Evolutionary conservation across 305 asterid species (phyloP).

Genomic region (Fraxinus nigra): DNA sequence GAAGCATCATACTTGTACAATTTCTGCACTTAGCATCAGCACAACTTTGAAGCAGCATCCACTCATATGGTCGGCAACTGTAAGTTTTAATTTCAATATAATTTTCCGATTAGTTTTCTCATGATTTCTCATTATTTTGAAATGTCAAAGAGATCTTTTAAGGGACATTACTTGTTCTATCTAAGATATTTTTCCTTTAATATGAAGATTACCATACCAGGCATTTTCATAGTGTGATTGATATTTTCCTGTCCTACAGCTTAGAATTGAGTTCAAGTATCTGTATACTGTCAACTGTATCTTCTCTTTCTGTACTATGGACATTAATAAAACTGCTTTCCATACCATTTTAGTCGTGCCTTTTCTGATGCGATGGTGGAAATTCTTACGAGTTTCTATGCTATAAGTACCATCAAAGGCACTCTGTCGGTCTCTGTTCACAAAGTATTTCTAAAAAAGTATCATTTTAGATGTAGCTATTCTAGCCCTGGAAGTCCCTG

Average conservation of each 20-base stretch:
- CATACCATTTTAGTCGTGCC: neutral
- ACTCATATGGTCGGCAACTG: slow-evolving; percentile 90
- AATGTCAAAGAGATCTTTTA: slow-evolving; percentile 13
- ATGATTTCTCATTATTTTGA: slow-evolving; percentile 4
- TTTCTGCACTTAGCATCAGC: slow-evolving; percentile 93
- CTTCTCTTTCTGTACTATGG: slow-evolving; percentile 10
- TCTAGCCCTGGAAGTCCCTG: neutral
- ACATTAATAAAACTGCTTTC: neutral
- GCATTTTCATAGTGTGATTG: slow-evolving; percentile 13
- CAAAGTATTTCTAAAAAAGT: neutral
- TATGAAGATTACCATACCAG: neutral
- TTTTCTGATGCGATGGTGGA: neutral
- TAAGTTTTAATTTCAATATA: slow-evolving; percentile 36
- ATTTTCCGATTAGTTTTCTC: neutral
- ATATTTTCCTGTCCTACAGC: slow-evolving; percentile 9
- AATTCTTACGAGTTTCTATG: neutral
- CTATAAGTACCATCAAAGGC: neutral
- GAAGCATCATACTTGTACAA: slow-evolving; percentile 88
- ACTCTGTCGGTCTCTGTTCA: neutral
- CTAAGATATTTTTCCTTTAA: neutral
- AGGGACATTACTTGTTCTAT: slow-evolving; percentile 11
- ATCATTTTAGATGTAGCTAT: neutral
- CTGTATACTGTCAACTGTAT: slow-evolving; percentile 14
- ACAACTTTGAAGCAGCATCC: slow-evolving; percentile 94
- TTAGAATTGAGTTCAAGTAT: slow-evolving; percentile 17